A percentile compares a stretch with the other conserved stretches of the same genome.
These are phyloP conservation scores for Annona squamosa DNA, from an alignment of 164 flowering plant genomes.

Conservation along the genomic window DNA sequence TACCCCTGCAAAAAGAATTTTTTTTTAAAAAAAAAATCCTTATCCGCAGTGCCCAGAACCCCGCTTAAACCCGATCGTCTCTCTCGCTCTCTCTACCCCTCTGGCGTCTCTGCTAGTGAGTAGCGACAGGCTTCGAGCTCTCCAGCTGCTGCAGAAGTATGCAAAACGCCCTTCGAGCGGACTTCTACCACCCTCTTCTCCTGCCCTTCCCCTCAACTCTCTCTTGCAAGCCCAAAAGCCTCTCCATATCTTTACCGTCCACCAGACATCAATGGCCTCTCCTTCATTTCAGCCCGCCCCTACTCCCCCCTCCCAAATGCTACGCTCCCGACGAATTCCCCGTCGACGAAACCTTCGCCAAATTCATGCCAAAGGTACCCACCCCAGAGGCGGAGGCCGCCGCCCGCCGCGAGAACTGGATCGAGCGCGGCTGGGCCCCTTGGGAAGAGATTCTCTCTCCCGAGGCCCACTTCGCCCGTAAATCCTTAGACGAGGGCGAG, in stretches of 20 bases:
- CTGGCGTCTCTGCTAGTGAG: too few species aligned
- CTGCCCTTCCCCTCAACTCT: not conserved
- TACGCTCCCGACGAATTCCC: constrained; percentile 63
- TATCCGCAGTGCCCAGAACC: not conserved
- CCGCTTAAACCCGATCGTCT: not conserved
- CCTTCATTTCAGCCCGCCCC: not conserved
- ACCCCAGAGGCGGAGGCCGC: constrained; percentile 70
- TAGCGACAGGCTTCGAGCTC: not conserved
- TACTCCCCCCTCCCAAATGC: not conserved
- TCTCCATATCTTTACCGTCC: not conserved
- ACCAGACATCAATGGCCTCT: not conserved
- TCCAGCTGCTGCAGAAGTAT: not conserved
- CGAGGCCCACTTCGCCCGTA: constrained; percentile 81
- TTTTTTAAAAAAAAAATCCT: too few species aligned
- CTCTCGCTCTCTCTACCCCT: not conserved
- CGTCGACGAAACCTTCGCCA: constrained; percentile 65
- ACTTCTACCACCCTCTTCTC: constrained; percentile 3
- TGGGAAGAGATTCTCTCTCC: constrained; percentile 92
- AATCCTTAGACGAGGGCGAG: constrained; percentile 81
- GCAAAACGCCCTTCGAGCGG: not conserved
- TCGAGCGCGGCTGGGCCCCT: constrained; percentile 92
- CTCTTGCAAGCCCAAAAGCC: constrained; percentile 1
- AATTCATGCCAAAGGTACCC: constrained; percentile 48
- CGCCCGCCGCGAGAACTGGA: constrained; percentile 76
- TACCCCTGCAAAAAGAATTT: too few species aligned